Evolutionary conservation across 495 filamentous ascomycete species (phyloP), one percentile per base, ranked within the genome.

Genomic region (Hypoxylon cercidicola): DNA sequence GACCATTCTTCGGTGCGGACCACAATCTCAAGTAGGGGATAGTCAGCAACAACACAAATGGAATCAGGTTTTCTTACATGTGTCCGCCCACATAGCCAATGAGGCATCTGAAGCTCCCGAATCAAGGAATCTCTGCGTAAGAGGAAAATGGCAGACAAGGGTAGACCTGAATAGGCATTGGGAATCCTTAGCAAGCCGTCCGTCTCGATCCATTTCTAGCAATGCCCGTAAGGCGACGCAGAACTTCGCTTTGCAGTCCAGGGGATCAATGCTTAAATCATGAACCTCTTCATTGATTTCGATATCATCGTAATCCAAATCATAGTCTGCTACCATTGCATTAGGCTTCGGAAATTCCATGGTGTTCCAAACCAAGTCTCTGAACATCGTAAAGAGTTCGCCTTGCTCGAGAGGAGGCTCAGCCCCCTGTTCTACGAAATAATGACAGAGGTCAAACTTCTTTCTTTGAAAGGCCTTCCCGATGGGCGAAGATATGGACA

Each of bases 101-200:
- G 39, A 34, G 20, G 25, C 25, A 28, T 40, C 32, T 1, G 44
- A 40, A 13, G 44, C 44, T 1, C 55, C 55, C 1, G 43, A 4
- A 19, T 58, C 55, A 30, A 58, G 43, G 21, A 58, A 12, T 8
- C 25, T 25, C 8, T 58, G 16, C 3, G 30, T 30, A 20, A 58
- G 10, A 15, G 44, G 55, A 21, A 49, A 40, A 18, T 40, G 21
- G 4, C 7, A 4, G 8, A 49, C 9, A 9, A 2, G 1, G 2
- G 32, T 40, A 13, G 55, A n/a, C 19, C 37, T 28, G 43, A 16
- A 49, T 2, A 58, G 44, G 23, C 12, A 48, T 18, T 40, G 7
- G 1, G 19, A 43, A 13, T 58, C 30, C 19, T 32, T 55, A 6
- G 45, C 20, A 19, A 58, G 43, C 30, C 21, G 39, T 40, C 34